phyloP scores from a whole-genome alignment of 2,329 filamentous ascomycete genomes.

The Elsinoe perseae region DNA sequence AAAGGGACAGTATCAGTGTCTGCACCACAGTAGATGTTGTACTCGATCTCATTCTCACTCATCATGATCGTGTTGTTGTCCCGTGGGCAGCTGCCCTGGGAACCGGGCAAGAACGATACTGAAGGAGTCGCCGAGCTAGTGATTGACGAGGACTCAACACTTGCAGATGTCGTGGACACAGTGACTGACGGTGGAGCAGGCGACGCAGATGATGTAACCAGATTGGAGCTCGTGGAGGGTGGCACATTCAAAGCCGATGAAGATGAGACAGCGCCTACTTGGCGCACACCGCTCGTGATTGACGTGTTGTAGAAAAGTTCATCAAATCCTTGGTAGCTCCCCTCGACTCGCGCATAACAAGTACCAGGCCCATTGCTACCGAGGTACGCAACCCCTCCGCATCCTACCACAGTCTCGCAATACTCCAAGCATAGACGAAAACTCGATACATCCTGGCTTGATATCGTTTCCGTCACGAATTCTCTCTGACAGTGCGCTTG shows the following conservation, averaged over 20 bases:
- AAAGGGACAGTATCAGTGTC: constrained; percentile 16
- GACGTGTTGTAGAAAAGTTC: constrained; percentile 18
- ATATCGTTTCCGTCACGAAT: background rate
- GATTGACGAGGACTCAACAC: background rate
- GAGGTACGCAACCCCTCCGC: constrained; percentile 19
- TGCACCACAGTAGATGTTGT: constrained; percentile 19
- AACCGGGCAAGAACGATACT: constrained; percentile 14
- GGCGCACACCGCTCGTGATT: constrained; percentile 17
- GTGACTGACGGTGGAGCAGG: background rate
- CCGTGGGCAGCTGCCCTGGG: constrained; percentile 12
- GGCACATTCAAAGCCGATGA: background rate
- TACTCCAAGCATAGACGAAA: constrained; percentile 21
- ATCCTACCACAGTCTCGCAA: constrained; percentile 18
- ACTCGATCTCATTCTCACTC: constrained; percentile 18
- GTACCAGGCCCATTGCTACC: constrained; percentile 22
- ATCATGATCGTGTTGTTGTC: constrained; percentile 15
- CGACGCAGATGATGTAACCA: background rate
- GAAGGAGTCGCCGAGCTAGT: constrained; percentile 1
- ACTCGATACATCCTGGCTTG: constrained; percentile 9
- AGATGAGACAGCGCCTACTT: background rate
- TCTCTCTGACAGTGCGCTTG: background rate
- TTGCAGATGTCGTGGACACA: background rate
- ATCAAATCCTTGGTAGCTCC: constrained; percentile 9
- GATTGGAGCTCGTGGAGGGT: background rate
- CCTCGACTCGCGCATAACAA: constrained; percentile 18